Conservation (phyloP, 257 asterid genomes). For the Solanum piurae region DNA sequence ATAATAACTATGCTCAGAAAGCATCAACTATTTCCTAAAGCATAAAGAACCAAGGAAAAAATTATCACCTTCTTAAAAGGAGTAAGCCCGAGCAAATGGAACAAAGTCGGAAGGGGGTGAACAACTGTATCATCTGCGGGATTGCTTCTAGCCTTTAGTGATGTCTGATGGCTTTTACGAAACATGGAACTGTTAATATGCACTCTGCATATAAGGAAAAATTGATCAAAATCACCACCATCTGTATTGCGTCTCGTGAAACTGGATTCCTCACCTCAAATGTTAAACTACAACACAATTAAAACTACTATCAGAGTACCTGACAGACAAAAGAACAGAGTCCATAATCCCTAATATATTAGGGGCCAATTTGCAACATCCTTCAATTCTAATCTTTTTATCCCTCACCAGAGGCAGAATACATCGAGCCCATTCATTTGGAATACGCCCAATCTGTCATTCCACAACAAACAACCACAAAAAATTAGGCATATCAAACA, state of each 20-base stretch:
- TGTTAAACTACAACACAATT: background rate
- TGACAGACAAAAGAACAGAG: constrained; percentile 48
- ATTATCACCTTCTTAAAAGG: constrained; percentile 72
- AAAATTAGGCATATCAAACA: background rate
- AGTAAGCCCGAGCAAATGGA: constrained; percentile 63
- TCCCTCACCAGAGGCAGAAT: constrained; percentile 83
- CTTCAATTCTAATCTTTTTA: constrained; percentile 53
- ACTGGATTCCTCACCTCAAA: background rate
- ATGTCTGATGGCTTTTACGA: constrained; percentile 45
- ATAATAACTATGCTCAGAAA: background rate
- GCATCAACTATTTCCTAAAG: background rate
- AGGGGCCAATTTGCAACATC: constrained; percentile 78
- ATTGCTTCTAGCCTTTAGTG: constrained; percentile 56
- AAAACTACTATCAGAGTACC: constrained; percentile 23
- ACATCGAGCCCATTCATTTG: constrained; percentile 93
- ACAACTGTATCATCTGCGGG: constrained; percentile 58
- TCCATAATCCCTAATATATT: constrained; percentile 78
- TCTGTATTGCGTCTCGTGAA: background rate
- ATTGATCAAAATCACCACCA: background rate
- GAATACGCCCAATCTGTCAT: constrained; percentile 92
- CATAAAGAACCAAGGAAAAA: background rate
- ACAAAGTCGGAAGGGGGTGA: constrained; percentile 84
- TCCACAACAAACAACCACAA: background rate
- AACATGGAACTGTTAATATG: constrained; percentile 77
- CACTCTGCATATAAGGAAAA: constrained; percentile 40